Evolutionary conservation across 257 asterid genomes (phyloP).

Genomic region (Solanum medicagineum): DNA sequence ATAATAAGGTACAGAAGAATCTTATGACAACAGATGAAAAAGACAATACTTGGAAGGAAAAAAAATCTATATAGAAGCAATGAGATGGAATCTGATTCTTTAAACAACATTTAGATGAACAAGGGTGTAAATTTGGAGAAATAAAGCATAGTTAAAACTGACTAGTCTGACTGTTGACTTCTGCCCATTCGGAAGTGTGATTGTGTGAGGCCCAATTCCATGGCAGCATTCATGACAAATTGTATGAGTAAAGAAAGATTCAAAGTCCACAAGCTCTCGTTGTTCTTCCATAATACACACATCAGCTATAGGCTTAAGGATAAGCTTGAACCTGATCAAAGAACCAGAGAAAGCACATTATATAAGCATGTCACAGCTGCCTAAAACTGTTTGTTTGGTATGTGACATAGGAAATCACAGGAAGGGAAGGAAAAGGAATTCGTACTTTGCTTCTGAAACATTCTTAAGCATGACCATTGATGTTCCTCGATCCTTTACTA

Average conservation of each 20-base stretch:
- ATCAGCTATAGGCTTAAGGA: conserved; percentile 83
- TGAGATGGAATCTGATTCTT: background rate
- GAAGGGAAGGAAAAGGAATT: background rate
- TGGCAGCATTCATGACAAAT: conserved; percentile 97
- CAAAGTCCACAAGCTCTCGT: conserved; percentile 57
- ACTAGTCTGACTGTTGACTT: conserved; percentile 92
- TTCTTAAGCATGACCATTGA: conserved; percentile 99
- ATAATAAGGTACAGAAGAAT: conserved; percentile 2
- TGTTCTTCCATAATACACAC: conserved; percentile 67
- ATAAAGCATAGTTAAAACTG: conserved; percentile 2
- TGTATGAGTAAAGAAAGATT: conserved; percentile 88
- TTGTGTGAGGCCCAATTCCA: conserved; percentile 96
- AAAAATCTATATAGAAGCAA: background rate
- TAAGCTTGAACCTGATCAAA: conserved; percentile 67
- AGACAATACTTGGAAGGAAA: background rate
- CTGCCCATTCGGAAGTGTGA: conserved; percentile 67
- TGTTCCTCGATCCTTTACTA: conserved; percentile 88
- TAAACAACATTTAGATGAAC: background rate
- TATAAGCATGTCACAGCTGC: background rate
- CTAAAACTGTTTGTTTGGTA: conserved; percentile 41
- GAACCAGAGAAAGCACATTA: conserved; percentile 3
- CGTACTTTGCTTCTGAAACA: conserved; percentile 91
- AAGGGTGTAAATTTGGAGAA: background rate
- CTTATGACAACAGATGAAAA: background rate
- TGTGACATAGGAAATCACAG: too few relatives aligned